A percentile compares a stretch with the other conserved stretches of the same genome.
Conservation (phyloP, 1,284 basidiomycete genomes). For the Moniliophthora roreri region DNA sequence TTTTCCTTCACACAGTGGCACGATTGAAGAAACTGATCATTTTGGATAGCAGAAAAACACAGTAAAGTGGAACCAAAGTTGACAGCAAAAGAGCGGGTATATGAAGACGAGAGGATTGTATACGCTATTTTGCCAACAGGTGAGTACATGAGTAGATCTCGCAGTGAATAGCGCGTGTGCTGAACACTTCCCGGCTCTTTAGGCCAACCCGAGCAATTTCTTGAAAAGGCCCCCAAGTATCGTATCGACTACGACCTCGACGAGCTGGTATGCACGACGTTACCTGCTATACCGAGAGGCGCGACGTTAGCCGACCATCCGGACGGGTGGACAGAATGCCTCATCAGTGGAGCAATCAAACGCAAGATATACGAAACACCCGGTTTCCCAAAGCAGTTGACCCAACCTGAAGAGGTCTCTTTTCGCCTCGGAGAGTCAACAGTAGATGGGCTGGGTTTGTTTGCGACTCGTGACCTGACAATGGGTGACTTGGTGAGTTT, state of each 20-base stretch:
- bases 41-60: neutral
- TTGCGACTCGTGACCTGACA: conserved; percentile 26
- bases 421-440: conserved; percentile 7
- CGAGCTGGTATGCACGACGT: conserved; percentile 5
- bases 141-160: neutral
- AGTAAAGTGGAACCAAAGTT: neutral
- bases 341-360: conserved; percentile 21
- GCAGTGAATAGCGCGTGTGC: neutral
- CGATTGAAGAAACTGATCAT: neutral
- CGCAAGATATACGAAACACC: conserved; percentile 20
- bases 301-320: conserved; percentile 5
- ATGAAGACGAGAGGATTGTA: neutral
- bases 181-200: neutral
- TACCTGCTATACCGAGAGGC: conserved; percentile 2
- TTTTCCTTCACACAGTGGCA: neutral
- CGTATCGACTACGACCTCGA: conserved; percentile 9
- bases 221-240: neutral
- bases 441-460: conserved; percentile 22
- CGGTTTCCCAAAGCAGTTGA: conserved; percentile 18
- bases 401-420: conserved; percentile 6
- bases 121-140: neutral
- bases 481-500: conserved; percentile 23
- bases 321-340: conserved; percentile 24
- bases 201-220: neutral
- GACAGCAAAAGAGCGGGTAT: neutral